phyloP scores from a whole-genome alignment of 345 rosid species.

The Salix udensis region DNA sequence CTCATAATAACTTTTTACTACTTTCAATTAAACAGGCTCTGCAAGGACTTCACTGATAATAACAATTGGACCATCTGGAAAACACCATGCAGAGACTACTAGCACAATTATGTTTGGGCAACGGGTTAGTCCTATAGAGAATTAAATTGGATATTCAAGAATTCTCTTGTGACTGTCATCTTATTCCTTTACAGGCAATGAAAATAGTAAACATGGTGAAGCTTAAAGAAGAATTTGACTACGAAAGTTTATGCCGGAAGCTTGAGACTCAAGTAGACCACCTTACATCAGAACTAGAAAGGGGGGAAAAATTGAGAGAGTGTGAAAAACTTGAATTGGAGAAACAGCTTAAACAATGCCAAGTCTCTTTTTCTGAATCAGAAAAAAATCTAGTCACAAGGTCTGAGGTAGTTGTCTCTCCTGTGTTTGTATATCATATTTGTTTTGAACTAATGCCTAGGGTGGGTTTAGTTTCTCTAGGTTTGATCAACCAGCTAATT shows the following conservation, averaged over 20 bases:
- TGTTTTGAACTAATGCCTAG: background rate
- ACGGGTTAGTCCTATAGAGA: constrained; percentile 51
- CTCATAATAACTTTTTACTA: background rate
- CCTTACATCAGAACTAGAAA: constrained; percentile 83
- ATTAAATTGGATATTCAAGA: background rate
- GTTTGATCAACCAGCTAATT: background rate
- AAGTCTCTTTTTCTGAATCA: constrained; percentile 43
- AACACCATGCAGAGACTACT: constrained; percentile 79
- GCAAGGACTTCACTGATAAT: constrained; percentile 90
- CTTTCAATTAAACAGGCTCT: constrained; percentile 52
- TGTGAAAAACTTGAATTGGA: constrained; percentile 51
- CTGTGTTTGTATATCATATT: constrained; percentile 19
- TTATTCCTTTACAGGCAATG: constrained; percentile 67
- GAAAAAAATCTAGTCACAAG: constrained; percentile 50
- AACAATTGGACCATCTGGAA: constrained; percentile 81
- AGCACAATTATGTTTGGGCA: constrained; percentile 95
- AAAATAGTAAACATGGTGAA: constrained; percentile 85
- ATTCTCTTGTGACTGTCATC: background rate
- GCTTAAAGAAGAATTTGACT: constrained; percentile 92
- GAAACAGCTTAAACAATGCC: constrained; percentile 51
- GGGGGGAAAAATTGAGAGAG: constrained; percentile 65
- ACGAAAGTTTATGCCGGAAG: constrained; percentile 84
- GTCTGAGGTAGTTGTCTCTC: constrained; percentile 68
- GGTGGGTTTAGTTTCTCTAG: background rate
- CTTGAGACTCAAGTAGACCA: constrained; percentile 75